Percentiles rank a stretch among this genome's conserved stretches.
phyloP scores from a whole-genome alignment of 2,329 filamentous ascomycete species.

The Bertia moriformis region DNA sequence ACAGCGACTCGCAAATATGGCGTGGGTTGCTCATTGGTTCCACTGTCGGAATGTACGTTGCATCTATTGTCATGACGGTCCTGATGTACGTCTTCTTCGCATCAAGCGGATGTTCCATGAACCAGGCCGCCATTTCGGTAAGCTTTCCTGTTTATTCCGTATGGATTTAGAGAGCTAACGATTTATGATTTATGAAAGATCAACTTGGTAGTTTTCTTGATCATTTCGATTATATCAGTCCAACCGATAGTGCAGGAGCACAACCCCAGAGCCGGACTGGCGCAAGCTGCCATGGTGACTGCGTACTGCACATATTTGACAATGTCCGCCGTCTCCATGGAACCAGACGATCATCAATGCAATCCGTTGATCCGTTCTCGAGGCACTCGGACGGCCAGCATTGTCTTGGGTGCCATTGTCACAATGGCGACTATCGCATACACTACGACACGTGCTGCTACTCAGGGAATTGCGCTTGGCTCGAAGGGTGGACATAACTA shows the following conservation, averaged over 20 bases:
- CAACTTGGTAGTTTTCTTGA: slow-evolving; percentile 72
- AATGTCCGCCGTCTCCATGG: slow-evolving; percentile 96
- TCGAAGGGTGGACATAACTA: slow-evolving; percentile 32
- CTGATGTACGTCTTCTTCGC: slow-evolving; percentile 98
- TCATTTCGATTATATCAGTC: slow-evolving; percentile 71
- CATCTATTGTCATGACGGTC: slow-evolving; percentile 82
- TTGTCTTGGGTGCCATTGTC: slow-evolving; percentile 83
- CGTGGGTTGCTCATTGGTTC: slow-evolving; percentile 77
- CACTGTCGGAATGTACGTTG: slow-evolving; percentile 84
- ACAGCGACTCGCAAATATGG: slow-evolving; percentile 47
- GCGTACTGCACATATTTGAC: slow-evolving; percentile 98
- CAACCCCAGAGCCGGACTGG: slow-evolving; percentile 84
- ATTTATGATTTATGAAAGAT: slow-evolving; percentile 21
- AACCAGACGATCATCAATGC: slow-evolving; percentile 85
- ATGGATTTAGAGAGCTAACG: background rate
- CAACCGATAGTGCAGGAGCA: slow-evolving; percentile 80
- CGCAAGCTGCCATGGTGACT: slow-evolving; percentile 94
- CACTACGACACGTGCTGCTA: slow-evolving; percentile 90
- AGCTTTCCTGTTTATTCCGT: background rate
- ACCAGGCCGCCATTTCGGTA: slow-evolving; percentile 77
- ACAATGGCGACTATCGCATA: slow-evolving; percentile 96
- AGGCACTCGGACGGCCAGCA: slow-evolving; percentile 75
- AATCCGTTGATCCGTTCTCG: slow-evolving; percentile 80
- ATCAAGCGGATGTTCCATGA: slow-evolving; percentile 70
- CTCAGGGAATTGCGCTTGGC: slow-evolving; percentile 68